Evolutionary conservation across 495 filamentous ascomycete species (phyloP).

Genomic region (Penicillium arizonense): DNA sequence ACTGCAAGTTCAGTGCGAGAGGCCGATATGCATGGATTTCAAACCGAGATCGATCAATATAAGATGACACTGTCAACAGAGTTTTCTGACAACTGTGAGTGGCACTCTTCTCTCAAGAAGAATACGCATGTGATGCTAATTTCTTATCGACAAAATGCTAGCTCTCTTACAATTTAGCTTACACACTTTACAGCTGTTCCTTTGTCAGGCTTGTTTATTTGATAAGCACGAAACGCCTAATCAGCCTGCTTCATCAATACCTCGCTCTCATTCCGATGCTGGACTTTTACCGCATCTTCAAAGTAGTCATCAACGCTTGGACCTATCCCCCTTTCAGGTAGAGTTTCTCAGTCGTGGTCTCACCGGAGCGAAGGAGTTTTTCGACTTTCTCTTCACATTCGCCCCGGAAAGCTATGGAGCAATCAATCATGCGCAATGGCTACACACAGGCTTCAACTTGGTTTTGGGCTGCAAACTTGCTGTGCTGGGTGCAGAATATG

Average conservation of each 20-base stretch:
- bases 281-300: neutral
- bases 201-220: constrained; percentile 2
- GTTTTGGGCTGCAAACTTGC: constrained; percentile 4
- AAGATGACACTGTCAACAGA: neutral
- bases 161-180: neutral
- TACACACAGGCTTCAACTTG: constrained; percentile 4
- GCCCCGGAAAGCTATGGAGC: constrained; percentile 4
- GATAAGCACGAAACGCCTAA: neutral
- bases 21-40: neutral
- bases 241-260: neutral
- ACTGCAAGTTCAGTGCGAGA: neutral
- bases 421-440: constrained; percentile 13
- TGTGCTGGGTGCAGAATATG: neutral
- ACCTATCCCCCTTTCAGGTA: neutral
- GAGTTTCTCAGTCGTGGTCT: constrained; percentile 13
- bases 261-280: neutral
- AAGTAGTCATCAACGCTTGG: neutral
- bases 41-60: neutral
- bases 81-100: neutral
- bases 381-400: constrained; percentile 7
- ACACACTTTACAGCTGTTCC: constrained; percentile 1
- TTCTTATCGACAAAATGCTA: neutral
- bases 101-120: neutral
- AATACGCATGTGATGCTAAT: no score
- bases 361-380: constrained; percentile 12